Evolutionary conservation across 768 basidiomycete genomes (phyloP), one percentile per base, ranked within the genome.

Genomic region (Suillus subluteus): DNA sequence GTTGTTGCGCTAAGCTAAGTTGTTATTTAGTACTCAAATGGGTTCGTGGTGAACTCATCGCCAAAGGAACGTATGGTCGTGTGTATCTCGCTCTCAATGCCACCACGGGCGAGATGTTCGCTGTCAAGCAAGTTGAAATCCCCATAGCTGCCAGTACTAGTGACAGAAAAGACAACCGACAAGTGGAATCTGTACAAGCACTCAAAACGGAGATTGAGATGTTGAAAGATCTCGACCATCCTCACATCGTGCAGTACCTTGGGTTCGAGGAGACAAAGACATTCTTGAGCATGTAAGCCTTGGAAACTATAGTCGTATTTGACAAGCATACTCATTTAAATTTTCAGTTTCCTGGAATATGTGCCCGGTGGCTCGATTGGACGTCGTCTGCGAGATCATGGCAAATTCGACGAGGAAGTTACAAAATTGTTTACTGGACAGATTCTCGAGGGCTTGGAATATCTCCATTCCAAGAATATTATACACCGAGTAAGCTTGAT

Each of bases 101-200:
- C 40, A 96, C 94, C 5, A 97, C 96, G 0, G 96, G 96, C 65
- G 96, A 99, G 79, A 96, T 98, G 94, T 96, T 99, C 72, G 98
- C 98, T 21, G 98, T 99, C 70, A 99, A 99, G 79, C 98, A 99
- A 79, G 98, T 99, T 58, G 97, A 99, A 76, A 86, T 95, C 67
- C 97, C 96, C 2, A 88, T 88, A 61, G 96, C 95, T 8, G 88
- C 89, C 21, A 94, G 26, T 54, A 18, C 7, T 32, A 18, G 92
- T 72, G 98, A 99, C 79, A 92, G 91, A 78, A 91, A 88, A 68
- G 96, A 99, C 77, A 84, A 86, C n/a, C 87, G 95, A 40, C 96
- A 97, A 72, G 82, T 86, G 64, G 87, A 87, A 40, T 90, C 96
- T 68, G 92, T 99, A 67, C 91, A 96, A 72, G 95, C 96, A 1